Evolutionary conservation across 2,329 filamentous ascomycete genomes (phyloP).

Genomic region (Colletotrichum sansevieriae): DNA sequence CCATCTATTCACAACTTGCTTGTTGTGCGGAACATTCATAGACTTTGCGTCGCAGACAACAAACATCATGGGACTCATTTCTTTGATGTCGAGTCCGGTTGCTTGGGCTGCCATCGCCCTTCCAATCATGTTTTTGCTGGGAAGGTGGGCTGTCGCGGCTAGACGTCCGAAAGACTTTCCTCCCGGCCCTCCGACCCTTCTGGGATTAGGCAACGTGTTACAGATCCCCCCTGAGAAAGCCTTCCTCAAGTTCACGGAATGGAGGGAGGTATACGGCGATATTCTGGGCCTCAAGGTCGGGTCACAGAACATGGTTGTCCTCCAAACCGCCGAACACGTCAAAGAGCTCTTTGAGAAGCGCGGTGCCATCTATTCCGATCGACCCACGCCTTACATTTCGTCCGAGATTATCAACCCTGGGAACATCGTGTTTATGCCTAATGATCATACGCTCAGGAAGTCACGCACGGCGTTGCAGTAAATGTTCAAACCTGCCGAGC

Average conservation of each 20-base stretch:
- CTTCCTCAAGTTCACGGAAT: constrained; percentile 49
- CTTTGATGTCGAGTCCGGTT: not conserved
- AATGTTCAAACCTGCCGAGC: constrained; percentile 43
- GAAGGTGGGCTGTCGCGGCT: constrained; percentile 13
- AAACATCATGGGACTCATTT: constrained; percentile 7
- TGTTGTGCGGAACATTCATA: not conserved
- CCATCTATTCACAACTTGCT: not conserved
- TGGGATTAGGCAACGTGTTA: constrained; percentile 46
- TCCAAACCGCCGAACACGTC: constrained; percentile 50
- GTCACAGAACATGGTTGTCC: constrained; percentile 49
- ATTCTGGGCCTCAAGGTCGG: constrained; percentile 51
- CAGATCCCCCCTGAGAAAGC: constrained; percentile 46
- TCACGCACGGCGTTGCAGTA: constrained; percentile 37
- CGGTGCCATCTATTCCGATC: constrained; percentile 54
- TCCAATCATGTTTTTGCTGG: not conserved
- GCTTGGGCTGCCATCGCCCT: not conserved
- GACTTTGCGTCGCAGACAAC: not conserved
- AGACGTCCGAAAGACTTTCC: constrained; percentile 41
- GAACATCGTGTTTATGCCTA: constrained; percentile 23
- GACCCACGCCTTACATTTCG: constrained; percentile 49
- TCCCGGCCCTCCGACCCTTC: constrained; percentile 43
- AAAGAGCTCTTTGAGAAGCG: constrained; percentile 55
- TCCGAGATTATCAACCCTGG: constrained; percentile 44
- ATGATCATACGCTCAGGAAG: constrained; percentile 30
- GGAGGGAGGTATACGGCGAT: constrained; percentile 51